Evolutionary conservation across 352 stramenopile species (phyloP).

Genomic region (Globisporangium sylvaticum): DNA sequence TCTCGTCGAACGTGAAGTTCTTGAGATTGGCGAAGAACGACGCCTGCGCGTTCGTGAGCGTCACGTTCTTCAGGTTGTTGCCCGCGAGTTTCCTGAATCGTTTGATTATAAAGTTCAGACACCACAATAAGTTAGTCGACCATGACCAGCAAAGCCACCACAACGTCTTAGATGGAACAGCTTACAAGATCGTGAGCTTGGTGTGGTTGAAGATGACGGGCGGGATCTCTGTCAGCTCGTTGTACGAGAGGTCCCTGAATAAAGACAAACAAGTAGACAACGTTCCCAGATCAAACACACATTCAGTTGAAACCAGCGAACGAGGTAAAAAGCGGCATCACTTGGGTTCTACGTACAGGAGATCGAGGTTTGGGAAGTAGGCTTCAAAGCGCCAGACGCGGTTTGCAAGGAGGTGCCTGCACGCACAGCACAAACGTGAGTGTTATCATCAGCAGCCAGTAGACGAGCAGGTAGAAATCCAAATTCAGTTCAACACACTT

Average conservation of each 20-base stretch:
- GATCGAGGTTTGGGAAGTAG: constrained; percentile 1
- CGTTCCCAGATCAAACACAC: no score
- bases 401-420: not conserved
- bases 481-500: not conserved
- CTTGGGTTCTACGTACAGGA: not conserved
- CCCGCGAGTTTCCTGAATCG: not conserved
- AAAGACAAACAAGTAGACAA: no score
- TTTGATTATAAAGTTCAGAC: not conserved
- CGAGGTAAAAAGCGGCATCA: not conserved
- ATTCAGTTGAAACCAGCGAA: not conserved
- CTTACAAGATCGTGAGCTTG: constrained; percentile 7
- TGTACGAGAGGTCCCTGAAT: constrained; percentile 1
- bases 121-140: not conserved
- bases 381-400: constrained; percentile 2
- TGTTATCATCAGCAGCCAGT: not conserved
- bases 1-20: constrained; percentile 6
- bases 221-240: not conserved
- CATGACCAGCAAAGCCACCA: no score
- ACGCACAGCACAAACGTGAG: no score
- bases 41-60: constrained; percentile 3
- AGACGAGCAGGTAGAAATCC: not conserved
- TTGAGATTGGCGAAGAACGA: not conserved
- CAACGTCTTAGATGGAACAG: no score
- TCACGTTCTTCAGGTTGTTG: constrained; percentile 5
- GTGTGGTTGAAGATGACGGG: not conserved